Conservation (phyloP, 441 rosid species). For the Manihot esculenta region DNA sequence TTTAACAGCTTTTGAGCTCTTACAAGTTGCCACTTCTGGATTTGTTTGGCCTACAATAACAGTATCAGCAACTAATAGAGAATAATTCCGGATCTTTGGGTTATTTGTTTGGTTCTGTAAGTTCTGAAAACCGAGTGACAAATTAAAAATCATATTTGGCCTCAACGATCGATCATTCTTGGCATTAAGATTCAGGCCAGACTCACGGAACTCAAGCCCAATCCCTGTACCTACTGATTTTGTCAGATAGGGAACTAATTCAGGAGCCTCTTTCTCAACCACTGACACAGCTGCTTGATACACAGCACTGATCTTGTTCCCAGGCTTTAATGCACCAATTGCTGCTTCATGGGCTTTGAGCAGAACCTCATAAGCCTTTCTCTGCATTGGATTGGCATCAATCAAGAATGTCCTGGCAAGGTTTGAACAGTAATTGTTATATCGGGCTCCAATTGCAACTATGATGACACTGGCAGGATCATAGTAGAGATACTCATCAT, state of each 20-base stretch:
- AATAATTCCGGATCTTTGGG: conserved; percentile 55
- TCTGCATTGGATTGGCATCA: conserved; percentile 69
- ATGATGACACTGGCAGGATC: conserved; percentile 76
- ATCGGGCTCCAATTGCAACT: conserved; percentile 77
- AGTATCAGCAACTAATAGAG: conserved; percentile 77
- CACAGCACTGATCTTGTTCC: conserved; percentile 49
- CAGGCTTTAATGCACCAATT: conserved; percentile 59
- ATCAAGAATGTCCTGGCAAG: conserved; percentile 74
- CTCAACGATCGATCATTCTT: conserved; percentile 71
- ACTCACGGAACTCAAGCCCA: conserved; percentile 88
- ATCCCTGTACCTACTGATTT: conserved; percentile 90
- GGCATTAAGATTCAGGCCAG: conserved; percentile 68
- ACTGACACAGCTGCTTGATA: conserved; percentile 66
- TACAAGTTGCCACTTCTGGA: conserved; percentile 55
- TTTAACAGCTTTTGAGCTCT: conserved; percentile 70
- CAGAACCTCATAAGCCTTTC: conserved; percentile 81
- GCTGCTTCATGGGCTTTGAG: conserved; percentile 85
- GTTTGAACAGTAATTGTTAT: conserved; percentile 86
- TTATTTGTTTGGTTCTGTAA: conserved; percentile 52
- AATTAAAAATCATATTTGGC: conserved; percentile 69
- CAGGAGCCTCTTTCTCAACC: conserved; percentile 71
- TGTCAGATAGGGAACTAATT: conserved; percentile 60
- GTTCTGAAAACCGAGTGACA: conserved; percentile 85
- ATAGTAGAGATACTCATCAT: conserved; percentile 66
- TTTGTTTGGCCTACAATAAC: conserved; percentile 59